These are phyloP conservation scores for Neurospora sublineolata DNA, from an alignment of 495 filamentous ascomycete genomes.

Conservation along the genomic window DNA sequence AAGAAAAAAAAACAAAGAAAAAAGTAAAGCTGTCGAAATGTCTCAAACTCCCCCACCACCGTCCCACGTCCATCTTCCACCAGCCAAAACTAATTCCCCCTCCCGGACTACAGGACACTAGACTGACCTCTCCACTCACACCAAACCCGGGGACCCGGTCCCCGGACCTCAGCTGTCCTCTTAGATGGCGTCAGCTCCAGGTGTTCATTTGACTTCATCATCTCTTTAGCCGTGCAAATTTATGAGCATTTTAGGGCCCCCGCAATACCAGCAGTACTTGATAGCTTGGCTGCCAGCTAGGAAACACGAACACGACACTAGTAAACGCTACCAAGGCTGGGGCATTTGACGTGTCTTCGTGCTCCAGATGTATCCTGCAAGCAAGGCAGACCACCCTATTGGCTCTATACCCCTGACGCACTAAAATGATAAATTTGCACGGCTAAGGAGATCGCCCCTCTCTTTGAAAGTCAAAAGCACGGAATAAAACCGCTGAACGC, in stretches of 20 bases:
- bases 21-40: background rate
- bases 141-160: background rate
- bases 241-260: no score
- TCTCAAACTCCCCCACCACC: background rate
- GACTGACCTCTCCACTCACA: background rate
- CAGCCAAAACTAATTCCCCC: background rate
- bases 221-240: no score
- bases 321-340: no score
- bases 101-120: background rate
- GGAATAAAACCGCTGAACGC: background rate
- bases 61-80: background rate
- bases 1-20: background rate
- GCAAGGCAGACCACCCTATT: no score
- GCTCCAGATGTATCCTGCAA: no score
- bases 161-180: background rate
- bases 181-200: background rate
- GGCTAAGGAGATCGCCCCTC: background rate
- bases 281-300: no score
- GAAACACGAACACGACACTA: no score
- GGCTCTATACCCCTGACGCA: no score
- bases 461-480: background rate
- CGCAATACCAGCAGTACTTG: no score
- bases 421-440: no score
- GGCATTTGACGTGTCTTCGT: no score
- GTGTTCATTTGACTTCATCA: background rate